Base-by-base conservation (phyloP, 371 early-diverging fungal genomes). In the Mortierella polycephala region DNA sequence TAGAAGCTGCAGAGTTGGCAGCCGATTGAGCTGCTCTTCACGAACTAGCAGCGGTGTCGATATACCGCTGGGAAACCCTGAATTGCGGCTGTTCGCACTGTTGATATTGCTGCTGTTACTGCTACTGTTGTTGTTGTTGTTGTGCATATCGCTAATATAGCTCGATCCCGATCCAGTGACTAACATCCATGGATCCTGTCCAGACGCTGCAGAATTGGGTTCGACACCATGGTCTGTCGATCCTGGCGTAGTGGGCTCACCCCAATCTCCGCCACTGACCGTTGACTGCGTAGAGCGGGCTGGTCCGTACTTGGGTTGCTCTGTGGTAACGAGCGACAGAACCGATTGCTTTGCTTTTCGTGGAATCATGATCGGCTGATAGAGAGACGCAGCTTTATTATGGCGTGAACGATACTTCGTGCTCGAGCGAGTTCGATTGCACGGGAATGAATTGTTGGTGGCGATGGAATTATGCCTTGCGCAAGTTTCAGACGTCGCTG, bases 1-100 rank as follows among this genome's bases (percentile, higher is more conserved):
- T 16, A 70, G 45, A 44, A 88, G 82, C 37, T 68, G 69, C 9
- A 84, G 81, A 37, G 80, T 50, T 14, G 86, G 85, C 77, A 87
- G 42, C 12, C 46, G 41, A 37, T 69, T 69, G 45, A 79, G 16
- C 44, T 79, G 80, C 18, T 72, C 69, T 21, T 73, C 69, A 7
- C 80, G 69, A n/a, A 62, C 62, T 0, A 21, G 8, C 16, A 73
- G 14, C 16, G 80, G 80, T 12, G 74, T 69, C 10, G 62, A 52
- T 4, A 39, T 51, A 45, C 20, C 62, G 39, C 40, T 51, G 1
- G 65, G 45, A 49, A 46, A 44, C 18, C 47, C 67, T 12, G 67
- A 64, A 13, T 4, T 30, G 30, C 4, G 1, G 30, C 30, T 30
- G 30, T 30, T 30, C 30, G 30, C 30, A 30, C 1, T 30, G 30